Evolutionary conservation across 1,284 basidiomycete genomes (phyloP), one percentile per base, ranked within the genome.

Genomic region (Puccinia brachypodii): DNA sequence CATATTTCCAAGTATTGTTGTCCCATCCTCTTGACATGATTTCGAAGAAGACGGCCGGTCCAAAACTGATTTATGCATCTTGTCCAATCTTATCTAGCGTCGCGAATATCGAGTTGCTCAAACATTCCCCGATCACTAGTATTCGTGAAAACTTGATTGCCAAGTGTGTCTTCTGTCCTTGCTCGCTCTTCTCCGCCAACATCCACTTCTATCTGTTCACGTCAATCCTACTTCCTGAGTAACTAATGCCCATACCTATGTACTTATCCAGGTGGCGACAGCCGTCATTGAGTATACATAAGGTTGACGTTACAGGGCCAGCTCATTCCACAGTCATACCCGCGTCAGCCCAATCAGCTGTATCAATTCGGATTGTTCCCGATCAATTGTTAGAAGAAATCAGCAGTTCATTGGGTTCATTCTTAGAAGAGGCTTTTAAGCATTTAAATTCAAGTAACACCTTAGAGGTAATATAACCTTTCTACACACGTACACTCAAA

Each of bases 321-420:
- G 83, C 83, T 16, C 84, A 94, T 92, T 89, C 93, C 14, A 96
- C 95, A 0, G 91, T 97, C 81, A 98, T 98, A 71, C 94, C 95
- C 0, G 90, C 91, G 3, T 89, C 89, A 14, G 94, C 96, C 25
- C 90, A 89, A 47, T 91, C 94, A 0, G 92, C 94, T 83, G 89
- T 96, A 13, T 95, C 94, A 1, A 87, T 98, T 82, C 92, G 96
- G 31, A 92, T 98, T 83, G 96, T 99, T 0, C 96, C 96, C 0
- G 94, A 98, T 85, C 96, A 97, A 87, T 90, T 92, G 81, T 88
- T 97, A 3, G 90, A 92, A 9, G 89, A 88, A 4, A 92, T 97
- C 83, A 90, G 91, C 1, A 87, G 88, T 11, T 88, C 90, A 2
- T 87, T 98, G 36, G 89, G 90, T 53, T 85, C 88, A 1, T 90